Percentiles rank a stretch among this genome's conserved stretches.
Conservation (phyloP, 257 asterid species). For the Euphrasia confusa region DNA sequence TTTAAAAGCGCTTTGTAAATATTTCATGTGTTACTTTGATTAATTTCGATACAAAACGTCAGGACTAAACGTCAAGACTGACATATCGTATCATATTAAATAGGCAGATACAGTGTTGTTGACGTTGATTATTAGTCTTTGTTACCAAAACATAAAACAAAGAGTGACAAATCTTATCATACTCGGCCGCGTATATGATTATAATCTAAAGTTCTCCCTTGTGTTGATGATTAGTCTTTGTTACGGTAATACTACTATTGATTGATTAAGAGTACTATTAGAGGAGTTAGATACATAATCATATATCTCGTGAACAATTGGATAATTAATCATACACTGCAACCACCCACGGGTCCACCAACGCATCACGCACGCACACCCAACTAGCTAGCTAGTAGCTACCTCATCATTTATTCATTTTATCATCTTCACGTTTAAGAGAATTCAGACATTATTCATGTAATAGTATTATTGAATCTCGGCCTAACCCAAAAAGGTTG, state of each 20-base stretch:
- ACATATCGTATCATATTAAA: too few relatives aligned
- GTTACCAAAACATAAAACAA: background rate
- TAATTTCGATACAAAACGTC: too few relatives aligned
- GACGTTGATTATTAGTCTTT: slow-evolving; percentile 25
- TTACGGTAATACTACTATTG: too few relatives aligned
- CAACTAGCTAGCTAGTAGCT: slow-evolving; percentile 22
- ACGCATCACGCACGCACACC: slow-evolving; percentile 40
- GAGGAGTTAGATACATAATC: background rate
- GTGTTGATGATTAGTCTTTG: background rate
- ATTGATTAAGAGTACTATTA: too few relatives aligned
- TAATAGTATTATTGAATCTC: slow-evolving; percentile 13
- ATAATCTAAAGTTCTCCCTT: too few relatives aligned
- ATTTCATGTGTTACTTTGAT: slow-evolving; percentile 16
- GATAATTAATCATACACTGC: slow-evolving; percentile 32
- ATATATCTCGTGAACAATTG: slow-evolving; percentile 26
- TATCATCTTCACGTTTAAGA: too few relatives aligned
- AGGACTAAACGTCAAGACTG: too few relatives aligned
- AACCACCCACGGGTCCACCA: slow-evolving; percentile 48
- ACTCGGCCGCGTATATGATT: background rate
- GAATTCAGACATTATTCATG: too few relatives aligned
- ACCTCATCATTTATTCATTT: too few relatives aligned
- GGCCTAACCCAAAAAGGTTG: slow-evolving; percentile 26
- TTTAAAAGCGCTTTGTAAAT: slow-evolving; percentile 38
- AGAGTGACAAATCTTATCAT: background rate
- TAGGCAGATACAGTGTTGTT: too few relatives aligned